These are phyloP conservation scores for Neurospora intermedia DNA, from an alignment of 495 filamentous ascomycete species.

Conservation along the genomic window DNA sequence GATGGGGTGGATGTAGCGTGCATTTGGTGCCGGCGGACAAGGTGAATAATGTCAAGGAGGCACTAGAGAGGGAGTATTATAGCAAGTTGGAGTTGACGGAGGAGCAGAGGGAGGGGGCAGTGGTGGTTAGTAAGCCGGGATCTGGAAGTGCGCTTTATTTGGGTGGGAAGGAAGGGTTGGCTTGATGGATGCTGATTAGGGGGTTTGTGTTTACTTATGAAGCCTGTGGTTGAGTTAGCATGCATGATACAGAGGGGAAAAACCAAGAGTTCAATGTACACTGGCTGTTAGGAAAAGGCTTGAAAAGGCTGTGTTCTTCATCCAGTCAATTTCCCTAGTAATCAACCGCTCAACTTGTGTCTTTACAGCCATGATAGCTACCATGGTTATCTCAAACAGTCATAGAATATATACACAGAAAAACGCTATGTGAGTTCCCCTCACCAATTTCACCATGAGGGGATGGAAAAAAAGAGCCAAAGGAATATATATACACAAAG, in stretches of 20 bases:
- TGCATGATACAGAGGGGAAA: background rate
- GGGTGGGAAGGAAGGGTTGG: conserved; percentile 16
- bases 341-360: background rate
- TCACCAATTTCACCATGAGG: background rate
- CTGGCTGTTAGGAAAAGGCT: background rate
- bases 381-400: background rate
- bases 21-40: conserved; percentile 82
- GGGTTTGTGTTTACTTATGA: background rate
- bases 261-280: background rate
- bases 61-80: conserved; percentile 77
- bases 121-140: conserved; percentile 84
- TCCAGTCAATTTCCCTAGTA: background rate
- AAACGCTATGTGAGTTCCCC: background rate
- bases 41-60: conserved; percentile 68
- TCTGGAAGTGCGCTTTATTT: conserved; percentile 50
- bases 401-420: background rate
- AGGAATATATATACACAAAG: background rate
- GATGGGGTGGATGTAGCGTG: conserved; percentile 94
- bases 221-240: background rate
- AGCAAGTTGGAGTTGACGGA: conserved; percentile 59
- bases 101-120: conserved; percentile 65
- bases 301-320: background rate
- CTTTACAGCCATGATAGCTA: background rate
- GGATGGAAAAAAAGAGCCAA: background rate
- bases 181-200: background rate